These are phyloP conservation scores for Coffea canephora DNA, from an alignment of 257 asterid genomes.

Conservation along the genomic window DNA sequence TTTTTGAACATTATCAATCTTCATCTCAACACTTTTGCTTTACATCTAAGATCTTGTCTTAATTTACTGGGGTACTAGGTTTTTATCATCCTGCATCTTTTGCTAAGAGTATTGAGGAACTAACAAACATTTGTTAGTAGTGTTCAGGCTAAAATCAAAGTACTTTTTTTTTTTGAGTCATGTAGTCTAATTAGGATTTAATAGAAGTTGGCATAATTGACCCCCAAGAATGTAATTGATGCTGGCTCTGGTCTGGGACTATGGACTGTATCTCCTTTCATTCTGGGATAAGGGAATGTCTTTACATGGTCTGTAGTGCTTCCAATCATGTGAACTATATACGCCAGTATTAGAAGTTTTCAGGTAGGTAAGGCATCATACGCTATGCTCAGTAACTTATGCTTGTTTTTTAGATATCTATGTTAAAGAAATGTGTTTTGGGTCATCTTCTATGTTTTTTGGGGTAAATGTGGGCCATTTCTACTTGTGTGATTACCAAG, in stretches of 20 bases:
- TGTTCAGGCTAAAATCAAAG: not conserved
- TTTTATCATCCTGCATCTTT: not conserved
- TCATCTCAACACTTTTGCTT: not conserved
- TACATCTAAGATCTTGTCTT: not conserved
- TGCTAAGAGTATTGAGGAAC: too few relatives aligned
- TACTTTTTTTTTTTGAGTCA: too few relatives aligned
- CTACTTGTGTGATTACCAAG: not conserved
- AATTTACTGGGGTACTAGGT: not conserved
- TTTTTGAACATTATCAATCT: not conserved
- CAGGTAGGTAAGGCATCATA: not conserved
- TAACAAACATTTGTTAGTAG: not conserved
- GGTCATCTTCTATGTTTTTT: not conserved
- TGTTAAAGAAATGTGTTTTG: not conserved
- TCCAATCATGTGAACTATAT: not conserved
- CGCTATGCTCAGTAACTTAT: not conserved
- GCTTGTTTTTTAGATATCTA: too few relatives aligned
- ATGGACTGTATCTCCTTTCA: not conserved
- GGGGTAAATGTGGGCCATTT: not conserved
- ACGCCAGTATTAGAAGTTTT: not conserved
- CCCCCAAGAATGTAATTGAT: not conserved
- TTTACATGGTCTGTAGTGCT: not conserved
- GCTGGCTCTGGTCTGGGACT: not conserved
- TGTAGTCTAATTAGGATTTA: too few relatives aligned
- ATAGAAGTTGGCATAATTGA: not conserved
- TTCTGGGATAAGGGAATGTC: not conserved